Conservation (phyloP, 2,329 filamentous ascomycete species). For the Alternaria tenuissima region DNA sequence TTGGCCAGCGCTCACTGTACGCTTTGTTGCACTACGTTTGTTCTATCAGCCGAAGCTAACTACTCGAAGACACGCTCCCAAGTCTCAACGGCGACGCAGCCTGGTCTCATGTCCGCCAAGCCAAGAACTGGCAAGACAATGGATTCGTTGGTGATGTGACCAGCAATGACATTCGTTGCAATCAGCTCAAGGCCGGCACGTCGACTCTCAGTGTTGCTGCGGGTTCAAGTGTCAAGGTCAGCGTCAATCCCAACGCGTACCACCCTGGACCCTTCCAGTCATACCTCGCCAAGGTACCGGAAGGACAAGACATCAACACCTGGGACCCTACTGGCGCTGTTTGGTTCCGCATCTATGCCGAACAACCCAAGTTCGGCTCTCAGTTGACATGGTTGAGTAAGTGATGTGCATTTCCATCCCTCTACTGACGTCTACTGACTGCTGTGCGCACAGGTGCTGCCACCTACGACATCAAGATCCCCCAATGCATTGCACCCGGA, state of each 20-base stretch:
- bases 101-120: constrained; percentile 15
- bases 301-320: constrained; percentile 38
- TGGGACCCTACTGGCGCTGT: constrained; percentile 47
- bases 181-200: constrained; percentile 24
- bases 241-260: constrained; percentile 31
- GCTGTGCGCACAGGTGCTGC: not conserved
- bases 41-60: not conserved
- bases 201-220: constrained; percentile 27
- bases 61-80: constrained; percentile 15
- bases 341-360: constrained; percentile 47
- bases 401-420: not conserved
- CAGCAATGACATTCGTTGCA: constrained; percentile 41
- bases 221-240: constrained; percentile 45
- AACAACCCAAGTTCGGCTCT: constrained; percentile 16
- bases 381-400: constrained; percentile 19
- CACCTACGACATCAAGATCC: constrained; percentile 47
- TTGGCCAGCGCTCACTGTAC: constrained; percentile 17
- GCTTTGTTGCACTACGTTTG: not conserved
- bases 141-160: constrained; percentile 22
- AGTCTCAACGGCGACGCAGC: constrained; percentile 10
- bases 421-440: not conserved
- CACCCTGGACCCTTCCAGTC: constrained; percentile 49
- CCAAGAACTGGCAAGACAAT: constrained; percentile 23
- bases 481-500: constrained; percentile 51
- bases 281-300: constrained; percentile 51